Evolutionary conservation across 2,329 filamentous ascomycete species (phyloP).

Genomic region (Aspergillus sclerotialis): DNA sequence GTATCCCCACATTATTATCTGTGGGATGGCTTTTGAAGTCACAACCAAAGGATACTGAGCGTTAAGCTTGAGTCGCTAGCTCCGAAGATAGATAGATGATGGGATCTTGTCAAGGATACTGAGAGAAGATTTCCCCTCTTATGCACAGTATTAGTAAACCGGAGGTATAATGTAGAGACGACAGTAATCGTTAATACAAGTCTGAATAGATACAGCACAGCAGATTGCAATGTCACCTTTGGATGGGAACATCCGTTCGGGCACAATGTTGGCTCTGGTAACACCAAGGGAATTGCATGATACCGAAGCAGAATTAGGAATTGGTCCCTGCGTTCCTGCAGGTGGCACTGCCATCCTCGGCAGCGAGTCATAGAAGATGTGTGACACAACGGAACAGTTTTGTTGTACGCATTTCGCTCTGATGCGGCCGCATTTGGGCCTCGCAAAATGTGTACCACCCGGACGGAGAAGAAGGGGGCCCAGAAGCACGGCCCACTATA

Average conservation of each 20-base stretch:
- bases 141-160: too few species aligned
- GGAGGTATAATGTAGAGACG: too few species aligned
- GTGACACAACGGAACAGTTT: constrained; percentile 6
- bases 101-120: too few species aligned
- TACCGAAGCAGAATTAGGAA: constrained; percentile 12
- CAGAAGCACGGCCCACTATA: not conserved
- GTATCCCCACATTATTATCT: too few species aligned
- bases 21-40: too few species aligned
- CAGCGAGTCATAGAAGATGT: constrained; percentile 4
- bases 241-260: not conserved
- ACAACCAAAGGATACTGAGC: too few species aligned
- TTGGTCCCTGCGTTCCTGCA: constrained; percentile 20
- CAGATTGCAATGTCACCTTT: constrained; percentile 1
- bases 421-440: not conserved
- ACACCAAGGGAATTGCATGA: not conserved
- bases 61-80: too few species aligned
- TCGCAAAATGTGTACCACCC: not conserved
- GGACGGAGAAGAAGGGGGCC: too few species aligned
- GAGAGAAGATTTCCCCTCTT: too few species aligned
- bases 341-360: constrained; percentile 20
- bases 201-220: not conserved
- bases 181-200: not conserved
- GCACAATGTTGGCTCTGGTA: not conserved
- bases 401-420: not conserved
- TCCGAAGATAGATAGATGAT: too few species aligned